Conservation (phyloP, 139 green algal species). For the Chlamydomonas schloesseri region DNA sequence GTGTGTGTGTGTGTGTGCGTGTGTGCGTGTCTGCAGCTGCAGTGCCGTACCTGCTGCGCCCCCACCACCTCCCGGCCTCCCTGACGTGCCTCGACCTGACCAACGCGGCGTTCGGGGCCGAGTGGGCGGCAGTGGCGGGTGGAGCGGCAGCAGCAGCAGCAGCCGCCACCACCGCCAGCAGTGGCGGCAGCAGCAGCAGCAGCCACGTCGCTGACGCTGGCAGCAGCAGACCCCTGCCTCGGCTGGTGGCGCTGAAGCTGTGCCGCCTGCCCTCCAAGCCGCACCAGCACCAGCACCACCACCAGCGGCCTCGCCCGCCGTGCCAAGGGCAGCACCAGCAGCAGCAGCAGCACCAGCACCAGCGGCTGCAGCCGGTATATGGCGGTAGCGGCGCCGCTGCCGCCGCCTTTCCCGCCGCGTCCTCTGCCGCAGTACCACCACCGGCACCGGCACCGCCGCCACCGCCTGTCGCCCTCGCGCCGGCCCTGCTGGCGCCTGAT, state of each 20-base stretch:
- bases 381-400: too few relatives aligned
- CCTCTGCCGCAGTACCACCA: not conserved
- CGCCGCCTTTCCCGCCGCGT: not conserved
- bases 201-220: not conserved
- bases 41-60: constrained; percentile 16
- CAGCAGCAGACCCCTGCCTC: not conserved
- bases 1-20: too few relatives aligned
- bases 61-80: constrained; percentile 29
- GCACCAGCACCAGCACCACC: too few relatives aligned
- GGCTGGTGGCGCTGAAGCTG: not conserved
- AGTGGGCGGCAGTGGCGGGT: not conserved
- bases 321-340: too few relatives aligned
- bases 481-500: too few relatives aligned
- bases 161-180: not conserved
- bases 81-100: constrained; percentile 27
- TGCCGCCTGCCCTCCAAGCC: not conserved
- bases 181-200: not conserved
- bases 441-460: too few relatives aligned
- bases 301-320: not conserved
- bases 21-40: too few relatives aligned
- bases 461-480: too few relatives aligned
- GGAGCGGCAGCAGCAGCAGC: too few relatives aligned
- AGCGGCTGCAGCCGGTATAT: not conserved
- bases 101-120: constrained; percentile 32
- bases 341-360: too few relatives aligned